These are phyloP conservation scores for Datisca glomerata DNA, from an alignment of 306 rosid species.

Conservation along the genomic window DNA sequence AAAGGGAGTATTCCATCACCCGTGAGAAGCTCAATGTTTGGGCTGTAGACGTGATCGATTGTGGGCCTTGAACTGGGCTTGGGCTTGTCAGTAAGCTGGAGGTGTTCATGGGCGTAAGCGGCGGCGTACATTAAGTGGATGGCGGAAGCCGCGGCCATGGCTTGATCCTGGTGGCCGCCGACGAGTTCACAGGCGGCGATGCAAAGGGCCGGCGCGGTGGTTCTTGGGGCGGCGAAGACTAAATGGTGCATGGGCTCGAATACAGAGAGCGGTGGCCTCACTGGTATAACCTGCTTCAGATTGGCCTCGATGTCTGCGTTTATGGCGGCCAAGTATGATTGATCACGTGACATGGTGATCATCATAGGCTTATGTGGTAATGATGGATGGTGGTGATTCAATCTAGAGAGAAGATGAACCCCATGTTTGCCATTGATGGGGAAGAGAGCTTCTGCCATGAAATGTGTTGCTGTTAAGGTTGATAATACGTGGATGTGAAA, in stretches of 20 bases:
- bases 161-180: slow-evolving; percentile 34
- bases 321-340: slow-evolving; percentile 28
- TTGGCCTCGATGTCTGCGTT: slow-evolving; percentile 44
- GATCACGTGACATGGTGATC: slow-evolving; percentile 10
- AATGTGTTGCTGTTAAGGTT: no score
- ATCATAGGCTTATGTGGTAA: slow-evolving; percentile 5
- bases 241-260: slow-evolving; percentile 54
- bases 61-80: slow-evolving; percentile 7
- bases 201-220: slow-evolving; percentile 49
- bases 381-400: slow-evolving; percentile 8
- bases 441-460: slow-evolving; percentile 22
- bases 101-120: slow-evolving; percentile 29
- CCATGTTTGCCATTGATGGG: slow-evolving; percentile 5
- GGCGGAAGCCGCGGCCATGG: slow-evolving; percentile 62
- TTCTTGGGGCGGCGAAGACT: slow-evolving; percentile 25
- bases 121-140: slow-evolving; percentile 30
- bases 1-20: slow-evolving; percentile 40
- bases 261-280: slow-evolving; percentile 38
- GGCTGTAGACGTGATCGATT: neutral
- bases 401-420: slow-evolving; percentile 4
- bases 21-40: slow-evolving; percentile 35
- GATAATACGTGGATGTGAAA: no score
- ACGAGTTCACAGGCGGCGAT: slow-evolving; percentile 59
- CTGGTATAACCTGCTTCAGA: slow-evolving; percentile 32
- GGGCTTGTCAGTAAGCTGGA: slow-evolving; percentile 19